These are phyloP conservation scores for Suhomyces sp. DNA, from an alignment of 805 yeast species.

Conservation along the genomic window DNA sequence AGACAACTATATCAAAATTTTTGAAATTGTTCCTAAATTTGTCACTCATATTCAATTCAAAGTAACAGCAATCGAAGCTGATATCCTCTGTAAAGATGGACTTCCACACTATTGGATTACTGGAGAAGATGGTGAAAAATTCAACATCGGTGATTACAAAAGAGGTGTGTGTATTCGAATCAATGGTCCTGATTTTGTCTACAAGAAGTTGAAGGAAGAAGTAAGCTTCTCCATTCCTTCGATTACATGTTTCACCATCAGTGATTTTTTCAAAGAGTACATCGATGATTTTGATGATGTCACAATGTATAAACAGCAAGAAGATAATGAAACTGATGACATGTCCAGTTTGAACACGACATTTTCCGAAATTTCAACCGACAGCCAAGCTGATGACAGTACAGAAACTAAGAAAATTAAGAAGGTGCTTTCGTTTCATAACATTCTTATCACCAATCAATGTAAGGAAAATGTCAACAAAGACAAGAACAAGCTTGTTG, in stretches of 20 bases:
- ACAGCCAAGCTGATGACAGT: too few species aligned
- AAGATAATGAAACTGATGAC: conserved; percentile 26
- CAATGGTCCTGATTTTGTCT: conserved; percentile 19
- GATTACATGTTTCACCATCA: conserved; percentile 35
- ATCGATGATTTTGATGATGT: conserved; percentile 32
- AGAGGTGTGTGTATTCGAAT: conserved; percentile 37
- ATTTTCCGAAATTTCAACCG: conserved; percentile 17
- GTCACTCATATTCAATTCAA: conserved; percentile 26
- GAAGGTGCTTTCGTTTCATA: conserved; percentile 30
- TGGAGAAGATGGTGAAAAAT: conserved; percentile 20
- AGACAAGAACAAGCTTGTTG: conserved; percentile 26
- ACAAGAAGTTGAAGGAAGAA: conserved; percentile 21
- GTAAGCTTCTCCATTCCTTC: conserved; percentile 19
- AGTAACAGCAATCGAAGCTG: conserved; percentile 28
- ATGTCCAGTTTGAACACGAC: conserved; percentile 29
- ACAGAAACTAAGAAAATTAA: conserved; percentile 27
- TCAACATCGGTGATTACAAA: conserved; percentile 36
- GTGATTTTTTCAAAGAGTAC: conserved; percentile 39
- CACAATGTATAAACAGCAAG: conserved; percentile 15
- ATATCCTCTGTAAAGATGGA: conserved; percentile 41
- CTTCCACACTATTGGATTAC: conserved; percentile 35
- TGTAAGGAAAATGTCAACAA: conserved; percentile 11
- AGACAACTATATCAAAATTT: conserved; percentile 23
- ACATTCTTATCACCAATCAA: conserved; percentile 25
- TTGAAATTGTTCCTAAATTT: conserved; percentile 29